Evolutionary conservation across 208 protist species (phyloP), one percentile per base, ranked within the genome.

Genomic region (Naegleria gruberi): DNA sequence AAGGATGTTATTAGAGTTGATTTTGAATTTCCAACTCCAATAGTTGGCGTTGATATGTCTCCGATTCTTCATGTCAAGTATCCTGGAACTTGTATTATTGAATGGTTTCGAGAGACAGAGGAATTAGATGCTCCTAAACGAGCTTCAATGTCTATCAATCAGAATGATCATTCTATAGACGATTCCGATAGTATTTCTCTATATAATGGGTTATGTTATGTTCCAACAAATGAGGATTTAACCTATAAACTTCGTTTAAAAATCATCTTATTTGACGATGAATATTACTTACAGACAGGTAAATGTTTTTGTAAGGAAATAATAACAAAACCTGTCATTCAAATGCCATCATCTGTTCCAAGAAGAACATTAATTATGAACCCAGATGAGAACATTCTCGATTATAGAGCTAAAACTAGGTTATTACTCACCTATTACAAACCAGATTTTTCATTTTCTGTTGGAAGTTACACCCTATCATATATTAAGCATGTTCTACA

Each of bases 221-320:
- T 37, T 77, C 65, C 65, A 19, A 30, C 17, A 37, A 77, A 8
- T 37, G 65, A 77, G 0, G 65, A 77, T 77, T 77, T 77, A 77
- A 77, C 26, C 34, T 77, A 77, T 77, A 77, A n/a, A 37, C 30
- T 77, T 37, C 30, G 17, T 7, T 77, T 77, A 37, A 77, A n/a
- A 77, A n/a, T 77, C 26, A n/a, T 77, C 6, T n/a, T 77, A 77
- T 37, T 77, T 37, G 65, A 77, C 34, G 65, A 77, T n/a, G 65
- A 77, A 77, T 77, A 37, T 77, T 77, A 77, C 34, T 77, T 77
- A 77, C 26, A 77, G 30, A 37, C 17, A 37, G 65, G 65, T 37
- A 77, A 77, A 77, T 77, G 65, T 77, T 77, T 77, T 77, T 77
- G 30, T 77, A 77, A 77, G 34, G 65, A 77, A 5, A 77, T 77